phyloP scores from a whole-genome alignment of 1,139 yeast species.

The Sugiyamaella paludigena region DNA sequence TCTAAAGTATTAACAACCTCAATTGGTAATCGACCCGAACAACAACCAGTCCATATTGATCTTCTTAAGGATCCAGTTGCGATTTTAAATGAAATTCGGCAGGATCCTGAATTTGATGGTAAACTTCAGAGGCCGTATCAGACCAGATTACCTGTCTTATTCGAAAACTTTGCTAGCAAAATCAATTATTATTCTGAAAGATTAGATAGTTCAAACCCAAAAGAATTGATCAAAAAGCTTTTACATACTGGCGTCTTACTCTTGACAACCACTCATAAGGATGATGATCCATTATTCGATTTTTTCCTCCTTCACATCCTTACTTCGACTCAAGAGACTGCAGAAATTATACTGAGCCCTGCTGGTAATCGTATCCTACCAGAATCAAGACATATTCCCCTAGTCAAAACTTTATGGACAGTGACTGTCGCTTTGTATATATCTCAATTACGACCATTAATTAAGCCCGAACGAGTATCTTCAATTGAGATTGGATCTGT shows the following conservation, averaged over 20 bases:
- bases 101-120: conserved; percentile 24
- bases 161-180: conserved; percentile 16
- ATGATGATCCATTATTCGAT: conserved; percentile 27
- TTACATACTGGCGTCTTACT: conserved; percentile 26
- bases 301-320: conserved; percentile 35
- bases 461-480: conserved; percentile 22
- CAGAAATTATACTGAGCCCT: conserved; percentile 27
- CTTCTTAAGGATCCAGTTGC: conserved; percentile 16
- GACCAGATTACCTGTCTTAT: conserved; percentile 4
- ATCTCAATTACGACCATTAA: conserved; percentile 26
- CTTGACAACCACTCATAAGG: conserved; percentile 29
- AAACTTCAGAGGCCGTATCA: conserved; percentile 14
- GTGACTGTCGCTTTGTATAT: conserved; percentile 25
- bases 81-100: conserved; percentile 24
- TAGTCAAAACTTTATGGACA: conserved; percentile 27
- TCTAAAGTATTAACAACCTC: not conserved
- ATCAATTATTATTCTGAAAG: conserved; percentile 24
- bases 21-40: no score
- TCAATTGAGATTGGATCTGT: conserved; percentile 14
- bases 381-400: conserved; percentile 12
- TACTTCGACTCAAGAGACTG: conserved; percentile 33
- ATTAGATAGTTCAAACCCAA: conserved; percentile 22
- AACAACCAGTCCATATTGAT: not conserved
- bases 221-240: conserved; percentile 23
- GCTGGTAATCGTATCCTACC: conserved; percentile 22